A percentile compares a stretch with the other conserved stretches of the same genome.
Conservation (phyloP, 495 filamentous ascomycete genomes). For the Penicillium malachiteum region DNA sequence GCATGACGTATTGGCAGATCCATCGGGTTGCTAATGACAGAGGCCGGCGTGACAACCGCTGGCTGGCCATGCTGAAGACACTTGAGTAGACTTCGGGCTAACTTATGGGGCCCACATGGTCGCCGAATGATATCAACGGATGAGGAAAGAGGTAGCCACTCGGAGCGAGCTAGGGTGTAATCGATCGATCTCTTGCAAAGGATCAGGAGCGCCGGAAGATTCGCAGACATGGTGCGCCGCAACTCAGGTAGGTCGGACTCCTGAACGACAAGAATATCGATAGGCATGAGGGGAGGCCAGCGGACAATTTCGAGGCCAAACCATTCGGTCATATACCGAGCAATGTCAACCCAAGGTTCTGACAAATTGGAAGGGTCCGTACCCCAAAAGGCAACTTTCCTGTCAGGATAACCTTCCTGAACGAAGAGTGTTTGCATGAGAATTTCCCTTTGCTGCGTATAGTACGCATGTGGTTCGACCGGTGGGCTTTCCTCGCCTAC, state of each 20-base stretch:
- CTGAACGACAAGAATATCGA: conserved; percentile 44
- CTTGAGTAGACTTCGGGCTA: conserved; percentile 53
- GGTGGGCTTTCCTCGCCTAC: conserved; percentile 30
- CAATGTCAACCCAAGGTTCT: conserved; percentile 24
- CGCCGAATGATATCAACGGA: conserved; percentile 48
- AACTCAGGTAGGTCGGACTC: conserved; percentile 32
- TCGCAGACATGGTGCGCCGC: conserved; percentile 11
- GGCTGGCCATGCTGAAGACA: conserved; percentile 27
- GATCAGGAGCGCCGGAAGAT: conserved; percentile 36
- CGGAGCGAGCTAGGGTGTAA: conserved; percentile 24
- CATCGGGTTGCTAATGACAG: conserved; percentile 11
- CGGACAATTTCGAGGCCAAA: conserved; percentile 43
- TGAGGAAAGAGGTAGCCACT: conserved; percentile 34
- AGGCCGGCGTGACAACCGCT: conserved; percentile 13
- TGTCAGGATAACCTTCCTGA: conserved; percentile 27
- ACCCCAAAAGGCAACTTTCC: conserved; percentile 28
- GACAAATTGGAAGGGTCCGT: conserved; percentile 17
- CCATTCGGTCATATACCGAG: conserved; percentile 42
- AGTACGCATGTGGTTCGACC: conserved; percentile 12
- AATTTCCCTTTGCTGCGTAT: conserved; percentile 22
- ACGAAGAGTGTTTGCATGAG: conserved; percentile 27
- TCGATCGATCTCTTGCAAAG: conserved; percentile 37
- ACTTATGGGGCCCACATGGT: conserved; percentile 63
- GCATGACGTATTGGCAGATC: conserved; percentile 14
- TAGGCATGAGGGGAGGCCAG: conserved; percentile 26